Evolutionary conservation across 352 stramenopile genomes (phyloP).

Genomic region (Phytophthora boehmeriae): DNA sequence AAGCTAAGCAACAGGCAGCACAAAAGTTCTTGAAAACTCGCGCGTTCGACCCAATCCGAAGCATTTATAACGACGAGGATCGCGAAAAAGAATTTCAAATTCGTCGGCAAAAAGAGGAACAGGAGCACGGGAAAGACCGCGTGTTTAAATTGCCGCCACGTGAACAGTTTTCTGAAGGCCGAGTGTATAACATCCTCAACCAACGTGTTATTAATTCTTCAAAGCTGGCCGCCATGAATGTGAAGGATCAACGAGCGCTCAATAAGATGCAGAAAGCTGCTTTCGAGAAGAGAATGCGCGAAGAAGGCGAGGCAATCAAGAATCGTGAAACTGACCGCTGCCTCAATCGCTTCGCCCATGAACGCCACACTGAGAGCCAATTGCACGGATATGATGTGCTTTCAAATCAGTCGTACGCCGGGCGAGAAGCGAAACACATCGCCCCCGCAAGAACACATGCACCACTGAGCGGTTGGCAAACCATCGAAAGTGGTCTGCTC

Average conservation of each 20-base stretch:
- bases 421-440: slow-evolving; percentile 50
- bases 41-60: slow-evolving; percentile 66
- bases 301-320: slow-evolving; percentile 40
- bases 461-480: slow-evolving; percentile 47
- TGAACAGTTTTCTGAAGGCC: slow-evolving; percentile 69
- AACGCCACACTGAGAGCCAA: slow-evolving; percentile 58
- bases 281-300: slow-evolving; percentile 58
- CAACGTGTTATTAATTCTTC: slow-evolving; percentile 60
- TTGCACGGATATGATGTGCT: slow-evolving; percentile 71
- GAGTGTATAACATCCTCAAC: slow-evolving; percentile 84
- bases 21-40: slow-evolving; percentile 74
- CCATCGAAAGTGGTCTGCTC: slow-evolving; percentile 47
- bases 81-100: slow-evolving; percentile 60
- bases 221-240: slow-evolving; percentile 45
- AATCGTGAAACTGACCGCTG: slow-evolving; percentile 47
- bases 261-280: slow-evolving; percentile 71
- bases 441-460: slow-evolving; percentile 55
- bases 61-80: slow-evolving; percentile 59
- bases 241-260: slow-evolving; percentile 50
- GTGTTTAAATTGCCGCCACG: slow-evolving; percentile 55
- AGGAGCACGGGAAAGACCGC: slow-evolving; percentile 60
- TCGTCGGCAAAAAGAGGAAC: slow-evolving; percentile 42
- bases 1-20: slow-evolving; percentile 55
- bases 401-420: slow-evolving; percentile 62
- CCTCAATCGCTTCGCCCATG: slow-evolving; percentile 70